Evolutionary conservation across 805 yeast species (phyloP), one percentile per base, ranked within the genome.

Genomic region (Candida multigemmis): DNA sequence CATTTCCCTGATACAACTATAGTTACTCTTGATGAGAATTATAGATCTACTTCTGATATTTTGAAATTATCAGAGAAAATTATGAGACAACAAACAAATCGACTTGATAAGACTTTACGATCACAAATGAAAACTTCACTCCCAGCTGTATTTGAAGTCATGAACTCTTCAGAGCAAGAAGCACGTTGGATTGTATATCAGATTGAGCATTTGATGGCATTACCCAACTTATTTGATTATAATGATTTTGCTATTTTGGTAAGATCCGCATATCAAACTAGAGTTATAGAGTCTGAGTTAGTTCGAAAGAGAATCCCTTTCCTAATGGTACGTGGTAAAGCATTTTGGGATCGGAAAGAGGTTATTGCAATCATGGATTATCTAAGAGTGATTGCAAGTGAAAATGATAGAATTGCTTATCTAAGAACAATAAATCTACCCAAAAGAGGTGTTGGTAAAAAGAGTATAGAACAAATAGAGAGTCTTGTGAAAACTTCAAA

Each of bases 291-390:
- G 43, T 67, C 65, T 17, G 79, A 72, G 12, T 53, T 89, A 14
- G 59, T 71, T 1, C 61, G 54, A 25, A 47, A 51, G 3, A 56
- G 68, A 4, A 65, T 86, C 2, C 86, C 91, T 0, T 81, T 82
- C 41, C 52, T 55, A 6, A 66, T 86, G 32, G 61, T 80, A 0
- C 76, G 77, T 27, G 96, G 96, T 0, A 62, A 61, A 23, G 77
- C 85, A 1, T 82, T 85, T 41, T 83, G 93, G 89, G 84, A 80
- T 21, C 50, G 78, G 21, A 71, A 69, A 30, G 94, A 83, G 41
- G 75, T 84, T 10, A 58, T 62, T 13, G 52, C 71, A 1, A 62
- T 82, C 31, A 34, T 85, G 22, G 81, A 78, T 42, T 74, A 76
- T 37, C 44, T 89, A 15, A 64, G 85, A 17, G 72, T 77, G 2